Percentiles rank a stretch among this genome's conserved stretches.
phyloP scores from a whole-genome alignment of 23 red algal genomes.

The Gracilaria domingensis region DNA sequence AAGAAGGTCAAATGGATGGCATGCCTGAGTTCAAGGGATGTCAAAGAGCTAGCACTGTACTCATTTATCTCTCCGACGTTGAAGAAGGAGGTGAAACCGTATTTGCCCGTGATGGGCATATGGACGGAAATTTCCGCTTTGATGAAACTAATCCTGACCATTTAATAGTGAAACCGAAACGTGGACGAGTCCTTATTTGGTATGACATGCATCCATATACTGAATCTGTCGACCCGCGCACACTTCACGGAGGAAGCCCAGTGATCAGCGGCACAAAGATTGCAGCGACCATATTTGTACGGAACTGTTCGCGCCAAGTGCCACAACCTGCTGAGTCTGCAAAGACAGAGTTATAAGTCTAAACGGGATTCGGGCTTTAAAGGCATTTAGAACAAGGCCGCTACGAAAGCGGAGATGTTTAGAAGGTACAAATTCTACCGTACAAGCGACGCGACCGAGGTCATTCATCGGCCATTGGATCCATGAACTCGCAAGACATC shows the following conservation, averaged over 20 bases:
- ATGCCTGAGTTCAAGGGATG: conserved; percentile 21
- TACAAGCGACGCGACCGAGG: too few relatives aligned
- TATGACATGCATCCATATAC: conserved; percentile 62
- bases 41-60: conserved; percentile 38
- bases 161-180: conserved; percentile 30
- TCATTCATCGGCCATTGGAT: too few relatives aligned
- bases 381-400: neutral
- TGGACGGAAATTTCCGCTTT: conserved; percentile 7
- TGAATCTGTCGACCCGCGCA: conserved; percentile 31
- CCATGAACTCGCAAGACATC: too few relatives aligned
- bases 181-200: conserved; percentile 40
- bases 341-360: neutral
- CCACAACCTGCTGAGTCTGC: neutral
- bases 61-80: conserved; percentile 49
- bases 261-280: conserved; percentile 36
- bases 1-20: conserved; percentile 7
- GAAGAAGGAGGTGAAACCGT: conserved; percentile 57
- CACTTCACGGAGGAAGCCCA: conserved; percentile 49
- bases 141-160: conserved; percentile 34
- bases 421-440: too few relatives aligned
- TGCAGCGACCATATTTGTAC: conserved; percentile 52
- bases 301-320: neutral
- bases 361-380: neutral
- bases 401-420: too few relatives aligned
- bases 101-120: conserved; percentile 21